Base-by-base conservation (phyloP, 1,284 basidiomycete genomes). In the Ceratobasidium sp. region DNA sequence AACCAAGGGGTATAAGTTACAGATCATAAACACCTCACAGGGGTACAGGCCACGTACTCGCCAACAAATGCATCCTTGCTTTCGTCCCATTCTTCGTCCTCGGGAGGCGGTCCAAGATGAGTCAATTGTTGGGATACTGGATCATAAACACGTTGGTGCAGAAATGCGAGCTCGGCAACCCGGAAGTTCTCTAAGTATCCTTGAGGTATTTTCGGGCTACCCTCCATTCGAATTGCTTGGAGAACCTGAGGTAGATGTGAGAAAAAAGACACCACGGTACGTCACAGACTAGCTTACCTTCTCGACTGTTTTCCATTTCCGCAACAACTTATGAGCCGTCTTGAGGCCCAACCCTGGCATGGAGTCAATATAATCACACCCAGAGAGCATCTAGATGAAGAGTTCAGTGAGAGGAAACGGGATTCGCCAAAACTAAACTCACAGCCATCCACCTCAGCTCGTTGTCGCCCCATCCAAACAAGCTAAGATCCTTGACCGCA, bases 331-430 rank as follows among this genome's bases (percentile, higher is more conserved):
- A 82, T 93, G 93, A 0, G 98, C 96, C n/a, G 94, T 98, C 85
- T 98, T 98, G 77, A 98, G 84, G 0, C 98, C 98, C 54, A 99
- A 86, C 0, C 98, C 97, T 57, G 90, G 90, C 75, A 99, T 93
- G 71, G 95, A 98, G 6, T 95, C 89, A 23, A 98, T 87, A 81
- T 99, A 99, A 81, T 99, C 98, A 80, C 98, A 99, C 1, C 98
- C 98, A 72, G 94, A 95, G 49, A 99, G 86, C 80, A 99, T 98
- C 82, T 84, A 73, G 1, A 6, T 16, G 21, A 8, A 32, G 66
- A 11, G 35, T 11, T 38, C 11, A 38, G 9, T 54, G 26, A 52
- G 32, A 72, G 35, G 21, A 1, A 47, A 30, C 23, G 38, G 13
- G 32, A 44, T 26, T 13, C 44, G 26, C 23, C 38, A 58, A 58